phyloP scores from a whole-genome alignment of 306 rosid species.

The Prosopis cineraria region DNA sequence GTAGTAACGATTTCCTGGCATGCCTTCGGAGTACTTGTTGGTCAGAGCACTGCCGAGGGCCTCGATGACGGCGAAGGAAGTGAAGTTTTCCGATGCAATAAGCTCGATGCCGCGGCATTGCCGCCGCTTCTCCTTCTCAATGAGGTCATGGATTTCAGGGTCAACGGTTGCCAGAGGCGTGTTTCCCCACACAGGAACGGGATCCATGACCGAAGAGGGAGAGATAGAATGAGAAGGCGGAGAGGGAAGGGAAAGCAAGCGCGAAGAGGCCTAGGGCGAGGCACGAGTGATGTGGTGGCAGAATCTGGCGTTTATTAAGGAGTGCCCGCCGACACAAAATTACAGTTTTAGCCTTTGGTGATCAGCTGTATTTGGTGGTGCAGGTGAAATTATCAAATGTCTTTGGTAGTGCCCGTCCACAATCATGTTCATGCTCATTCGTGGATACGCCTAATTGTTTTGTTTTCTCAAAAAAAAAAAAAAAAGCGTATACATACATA shows the following conservation, averaged over 20 bases:
- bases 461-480: background rate
- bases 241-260: background rate
- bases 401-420: background rate
- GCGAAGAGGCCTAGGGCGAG: background rate
- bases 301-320: background rate
- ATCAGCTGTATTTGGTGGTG: background rate
- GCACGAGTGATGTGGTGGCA: background rate
- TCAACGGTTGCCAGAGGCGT: conserved; percentile 59
- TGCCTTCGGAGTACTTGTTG: conserved; percentile 92
- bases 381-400: background rate
- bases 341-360: background rate
- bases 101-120: conserved; percentile 96
- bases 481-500: too few relatives aligned
- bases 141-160: conserved; percentile 82
- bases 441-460: background rate
- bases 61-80: conserved; percentile 93
- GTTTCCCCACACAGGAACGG: conserved; percentile 81
- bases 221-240: background rate
- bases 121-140: conserved; percentile 89
- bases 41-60: conserved; percentile 89
- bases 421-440: background rate
- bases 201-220: conserved; percentile 51
- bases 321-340: background rate
- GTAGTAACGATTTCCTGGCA: conserved; percentile 92
- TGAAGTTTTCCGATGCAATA: conserved; percentile 90